Evolutionary conservation across 345 rosid species (phyloP).

Genomic region (Acer negundo): DNA sequence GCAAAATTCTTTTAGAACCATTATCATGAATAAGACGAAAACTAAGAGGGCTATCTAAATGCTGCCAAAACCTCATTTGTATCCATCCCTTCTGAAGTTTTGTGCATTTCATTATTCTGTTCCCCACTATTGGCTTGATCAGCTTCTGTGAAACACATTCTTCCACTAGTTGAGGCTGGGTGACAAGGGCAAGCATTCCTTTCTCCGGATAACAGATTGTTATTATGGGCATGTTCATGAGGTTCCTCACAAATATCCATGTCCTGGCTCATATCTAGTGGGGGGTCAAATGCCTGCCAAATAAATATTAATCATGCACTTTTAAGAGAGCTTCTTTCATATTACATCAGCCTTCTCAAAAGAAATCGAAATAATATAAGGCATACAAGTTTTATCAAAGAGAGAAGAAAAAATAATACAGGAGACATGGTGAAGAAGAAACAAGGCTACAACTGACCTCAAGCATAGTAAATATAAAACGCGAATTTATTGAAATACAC

Average conservation of each 20-base stretch:
- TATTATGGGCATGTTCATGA: conserved; percentile 42
- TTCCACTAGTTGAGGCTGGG: conserved; percentile 43
- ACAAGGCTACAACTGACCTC: conserved; percentile 52
- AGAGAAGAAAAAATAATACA: not conserved
- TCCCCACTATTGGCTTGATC: conserved; percentile 29
- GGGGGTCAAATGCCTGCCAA: conserved; percentile 97
- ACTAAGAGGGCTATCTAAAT: conserved; percentile 12
- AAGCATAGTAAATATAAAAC: conserved; percentile 85
- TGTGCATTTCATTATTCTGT: conserved; percentile 27
- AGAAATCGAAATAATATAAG: not conserved
- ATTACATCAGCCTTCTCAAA: not conserved
- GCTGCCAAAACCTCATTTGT: conserved; percentile 36
- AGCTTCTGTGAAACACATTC: conserved; percentile 33
- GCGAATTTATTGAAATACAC: conserved; percentile 76
- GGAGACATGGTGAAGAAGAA: not conserved
- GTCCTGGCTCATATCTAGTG: conserved; percentile 87
- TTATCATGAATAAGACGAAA: conserved; percentile 8
- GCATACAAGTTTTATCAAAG: not conserved
- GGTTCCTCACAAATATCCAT: conserved; percentile 50
- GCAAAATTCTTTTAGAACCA: conserved; percentile 14
- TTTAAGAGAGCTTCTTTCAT: conserved; percentile 12
- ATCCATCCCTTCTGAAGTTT: conserved; percentile 27
- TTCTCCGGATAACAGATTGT: conserved; percentile 44
- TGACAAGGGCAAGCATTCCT: conserved; percentile 43
- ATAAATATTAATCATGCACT: conserved; percentile 22